Evolutionary conservation across 179 eudicot species (phyloP).

Genomic region (Beta macrorhiza): DNA sequence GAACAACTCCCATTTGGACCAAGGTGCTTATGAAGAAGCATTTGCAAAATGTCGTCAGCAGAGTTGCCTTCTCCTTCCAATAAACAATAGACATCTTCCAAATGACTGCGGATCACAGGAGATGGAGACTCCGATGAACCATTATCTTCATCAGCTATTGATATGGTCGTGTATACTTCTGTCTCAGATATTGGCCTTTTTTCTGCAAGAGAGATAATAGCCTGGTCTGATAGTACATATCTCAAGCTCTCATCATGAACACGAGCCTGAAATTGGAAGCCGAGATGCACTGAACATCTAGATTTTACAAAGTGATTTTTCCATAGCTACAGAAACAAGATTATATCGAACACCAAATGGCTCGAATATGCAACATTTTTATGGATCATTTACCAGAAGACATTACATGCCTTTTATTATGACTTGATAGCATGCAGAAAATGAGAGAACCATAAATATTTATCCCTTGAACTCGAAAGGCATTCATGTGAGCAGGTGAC

Average conservation of each 20-base stretch:
- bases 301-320: neutral
- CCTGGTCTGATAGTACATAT: slow-evolving; percentile 82
- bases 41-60: slow-evolving; percentile 46
- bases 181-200: slow-evolving; percentile 48
- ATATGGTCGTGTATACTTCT: slow-evolving; percentile 51
- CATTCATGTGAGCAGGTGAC: no score
- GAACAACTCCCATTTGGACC: slow-evolving; percentile 82
- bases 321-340: neutral
- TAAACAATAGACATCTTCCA: slow-evolving; percentile 57
- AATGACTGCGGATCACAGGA: slow-evolving; percentile 70
- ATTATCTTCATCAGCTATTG: slow-evolving; percentile 53
- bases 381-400: neutral
- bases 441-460: no score
- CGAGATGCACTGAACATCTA: slow-evolving; percentile 17
- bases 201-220: slow-evolving; percentile 65
- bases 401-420: neutral
- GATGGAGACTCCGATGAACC: slow-evolving; percentile 65
- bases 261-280: slow-evolving; percentile 69
- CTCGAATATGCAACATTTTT: neutral
- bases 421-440: neutral
- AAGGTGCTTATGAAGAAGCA: slow-evolving; percentile 60
- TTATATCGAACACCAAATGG: neutral
- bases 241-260: slow-evolving; percentile 96
- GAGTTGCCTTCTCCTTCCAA: slow-evolving; percentile 40
- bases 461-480: neutral